Base-by-base conservation (phyloP, 2,329 filamentous ascomycete genomes). In the Cordyceps tenuipes region DNA sequence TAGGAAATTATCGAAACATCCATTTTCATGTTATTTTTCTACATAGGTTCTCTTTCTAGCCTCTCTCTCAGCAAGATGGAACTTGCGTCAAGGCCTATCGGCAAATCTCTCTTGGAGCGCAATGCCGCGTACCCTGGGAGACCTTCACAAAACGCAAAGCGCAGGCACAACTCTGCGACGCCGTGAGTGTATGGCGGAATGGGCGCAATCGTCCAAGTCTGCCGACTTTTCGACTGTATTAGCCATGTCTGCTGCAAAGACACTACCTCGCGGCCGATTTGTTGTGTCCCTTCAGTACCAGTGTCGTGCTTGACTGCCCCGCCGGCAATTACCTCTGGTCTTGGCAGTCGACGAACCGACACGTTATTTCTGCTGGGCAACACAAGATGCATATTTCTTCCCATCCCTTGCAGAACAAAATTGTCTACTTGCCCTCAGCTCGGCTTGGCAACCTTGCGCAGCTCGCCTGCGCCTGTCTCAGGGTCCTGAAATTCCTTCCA, bases 401-500 rank as follows among this genome's bases (percentile, higher is more conserved):
- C 23, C 3, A 7, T 48, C 34, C 19, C 15, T 3, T 19, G 44
- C 46, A 49, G 15, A 8, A 15, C 10, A 23, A 26, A 17, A 21
- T 34, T n/a, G 21, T 23, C 21, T 47, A 51, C 26, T 31, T 44
- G 21, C 49, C 50, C 61, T 89, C 82, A 94, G 69, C 89, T 89
- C 29, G 94, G 94, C 76, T 95, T 94, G 21, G 94, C 94, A 62
- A 97, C 94, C 79, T 99, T 99, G 72, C 94, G 86, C 65, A 77
- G 76, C 80, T 97, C 94, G 65, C 80, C 85, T 50, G 79, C 70
- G 3, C 91, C 91, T 7, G 88, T 95, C 68, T 88, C 84, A 0
- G 86, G 85, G 77, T 97, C 93, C 69, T 84, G 83, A 76, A 95
- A 96, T 75, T 97, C 93, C 77, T 88, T 95, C 94, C 94, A 99